Evolutionary conservation across 2,329 filamentous ascomycete genomes (phyloP), one percentile per base, ranked within the genome.

Genomic region (Penicillium rolfsii): DNA sequence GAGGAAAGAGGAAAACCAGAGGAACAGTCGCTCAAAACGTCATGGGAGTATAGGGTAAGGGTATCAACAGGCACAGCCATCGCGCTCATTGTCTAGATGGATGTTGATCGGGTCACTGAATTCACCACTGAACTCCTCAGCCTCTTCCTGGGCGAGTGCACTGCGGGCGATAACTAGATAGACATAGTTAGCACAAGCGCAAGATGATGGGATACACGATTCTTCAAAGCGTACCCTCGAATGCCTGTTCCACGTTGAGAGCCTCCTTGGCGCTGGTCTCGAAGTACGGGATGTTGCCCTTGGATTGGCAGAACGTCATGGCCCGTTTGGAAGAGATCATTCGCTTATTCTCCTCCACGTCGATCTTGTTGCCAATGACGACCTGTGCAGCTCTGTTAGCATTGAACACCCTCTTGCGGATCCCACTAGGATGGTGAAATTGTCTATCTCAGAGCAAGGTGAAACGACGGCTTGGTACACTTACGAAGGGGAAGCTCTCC

Each of bases 251-350:
- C 46, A 99, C 95, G 74, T 99, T 99, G 80, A 97, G 90, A 62
- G 94, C 95, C 79, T 99, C 95, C 83, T 99, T 99, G 63, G 95
- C 95, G 79, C 93, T 97, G 19, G 95, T 99, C 86, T 99, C 95
- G 74, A 99, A 99, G 80, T 99, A 99, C 19, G 95, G 95, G 67
- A 99, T 97, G 62, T 92, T 92, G 52, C 94, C 94, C 81, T 98
- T 97, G 59, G 92, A 96, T 79, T 97, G 93, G 79, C 95, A 99
- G 78, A 97, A 99, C 14, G 94, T 93, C 87, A 94, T 93, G 61
- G 95, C 95, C 65, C 95, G 87, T 85, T 98, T 98, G 73, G 90
- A 93, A 33, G 92, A 96, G 71, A 99, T 96, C 83, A 95, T 92
- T 77, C 95, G 87, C 85, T 97, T 97, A 84, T 90, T 96, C 81